phyloP scores from a whole-genome alignment of 2,329 filamentous ascomycete species.

The Geoglossum cookeanum region DNA sequence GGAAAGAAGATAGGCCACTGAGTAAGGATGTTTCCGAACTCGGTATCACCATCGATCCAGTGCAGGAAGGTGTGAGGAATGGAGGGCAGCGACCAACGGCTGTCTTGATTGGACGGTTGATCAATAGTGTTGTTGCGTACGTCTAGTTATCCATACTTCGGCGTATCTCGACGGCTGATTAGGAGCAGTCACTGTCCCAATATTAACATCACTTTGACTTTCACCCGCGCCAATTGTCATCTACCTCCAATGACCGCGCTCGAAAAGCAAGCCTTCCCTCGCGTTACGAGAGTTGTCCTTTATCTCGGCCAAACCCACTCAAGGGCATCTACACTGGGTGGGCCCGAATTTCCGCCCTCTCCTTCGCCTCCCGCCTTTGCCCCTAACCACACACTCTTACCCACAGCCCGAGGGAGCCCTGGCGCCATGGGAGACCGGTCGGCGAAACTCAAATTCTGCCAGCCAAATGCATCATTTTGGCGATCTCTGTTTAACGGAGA shows the following conservation, averaged over 20 bases:
- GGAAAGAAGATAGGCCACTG: neutral
- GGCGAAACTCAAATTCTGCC: neutral
- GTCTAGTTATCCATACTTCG: neutral
- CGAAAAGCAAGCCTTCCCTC: neutral
- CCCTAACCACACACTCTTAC: neutral
- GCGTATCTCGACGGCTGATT: neutral
- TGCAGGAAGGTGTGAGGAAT: neutral
- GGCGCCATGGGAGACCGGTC: no score
- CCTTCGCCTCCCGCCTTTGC: neutral
- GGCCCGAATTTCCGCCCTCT: neutral
- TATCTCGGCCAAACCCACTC: neutral
- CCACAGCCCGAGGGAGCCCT: neutral
- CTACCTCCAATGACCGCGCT: neutral
- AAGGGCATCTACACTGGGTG: neutral
- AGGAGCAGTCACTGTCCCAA: neutral
- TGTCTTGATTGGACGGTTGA: neutral
- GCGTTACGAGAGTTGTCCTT: conserved; percentile 1
- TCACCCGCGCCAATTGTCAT: neutral
- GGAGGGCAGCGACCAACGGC: conserved; percentile 1
- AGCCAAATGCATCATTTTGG: neutral
- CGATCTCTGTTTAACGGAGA: neutral
- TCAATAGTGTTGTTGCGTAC: neutral
- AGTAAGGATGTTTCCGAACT: conserved; percentile 2
- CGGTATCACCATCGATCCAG: neutral
- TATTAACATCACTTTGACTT: neutral